Percentiles rank a stretch among this genome's conserved stretches.
phyloP scores from a whole-genome alignment of 1,284 basidiomycete genomes.

The Uromyces viciae-fabae region DNA sequence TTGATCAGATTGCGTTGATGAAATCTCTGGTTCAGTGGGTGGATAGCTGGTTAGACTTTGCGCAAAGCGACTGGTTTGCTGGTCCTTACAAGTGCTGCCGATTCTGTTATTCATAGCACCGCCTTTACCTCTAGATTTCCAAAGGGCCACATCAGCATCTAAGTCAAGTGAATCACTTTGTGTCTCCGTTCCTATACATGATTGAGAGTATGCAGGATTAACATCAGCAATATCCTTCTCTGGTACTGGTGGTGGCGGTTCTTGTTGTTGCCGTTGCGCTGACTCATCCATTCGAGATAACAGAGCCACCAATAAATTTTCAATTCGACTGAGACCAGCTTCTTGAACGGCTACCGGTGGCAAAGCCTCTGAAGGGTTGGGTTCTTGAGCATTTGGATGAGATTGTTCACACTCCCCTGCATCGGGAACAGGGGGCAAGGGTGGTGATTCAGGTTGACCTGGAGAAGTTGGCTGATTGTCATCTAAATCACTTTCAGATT shows the following conservation, averaged over 20 bases:
- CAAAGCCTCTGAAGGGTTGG: not conserved
- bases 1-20: not conserved
- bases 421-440: slow-evolving; percentile 26
- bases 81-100: no score
- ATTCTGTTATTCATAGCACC: slow-evolving; percentile 3
- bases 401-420: not conserved
- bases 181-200: not conserved
- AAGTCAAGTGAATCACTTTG: slow-evolving; percentile 28
- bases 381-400: not conserved
- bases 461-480: slow-evolving; percentile 1
- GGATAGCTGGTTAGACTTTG: slow-evolving; percentile 17
- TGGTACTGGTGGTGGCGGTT: slow-evolving; percentile 16
- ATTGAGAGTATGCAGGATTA: not conserved
- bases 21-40: slow-evolving; percentile 34
- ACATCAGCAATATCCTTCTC: slow-evolving; percentile 22
- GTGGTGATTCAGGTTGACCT: slow-evolving; percentile 18
- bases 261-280: slow-evolving; percentile 29
- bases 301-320: slow-evolving; percentile 43
- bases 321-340: slow-evolving; percentile 40
- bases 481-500: slow-evolving; percentile 18
- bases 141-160: slow-evolving; percentile 44
- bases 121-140: slow-evolving; percentile 39
- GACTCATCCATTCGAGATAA: slow-evolving; percentile 41
- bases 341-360: slow-evolving; percentile 40
- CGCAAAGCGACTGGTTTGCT: not conserved